Percentiles rank a stretch among this genome's conserved stretches.
Conservation (phyloP, 2,329 filamentous ascomycete species). For the Bipolaris victoriae region DNA sequence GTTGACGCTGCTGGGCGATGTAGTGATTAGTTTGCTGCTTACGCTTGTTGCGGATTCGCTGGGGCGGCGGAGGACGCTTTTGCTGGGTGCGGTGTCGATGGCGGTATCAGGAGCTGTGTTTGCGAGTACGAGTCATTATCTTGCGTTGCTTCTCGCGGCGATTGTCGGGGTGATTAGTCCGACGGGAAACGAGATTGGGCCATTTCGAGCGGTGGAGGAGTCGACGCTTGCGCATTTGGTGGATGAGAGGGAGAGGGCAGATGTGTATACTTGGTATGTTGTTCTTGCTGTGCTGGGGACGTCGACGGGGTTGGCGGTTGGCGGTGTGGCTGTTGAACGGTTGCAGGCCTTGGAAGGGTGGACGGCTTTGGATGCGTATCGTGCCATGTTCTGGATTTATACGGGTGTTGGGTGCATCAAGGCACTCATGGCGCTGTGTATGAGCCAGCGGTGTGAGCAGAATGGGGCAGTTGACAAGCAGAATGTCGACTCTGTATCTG, state of each 20-base stretch:
- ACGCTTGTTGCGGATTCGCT: slow-evolving; percentile 47
- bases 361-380: slow-evolving; percentile 48
- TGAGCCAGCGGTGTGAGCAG: slow-evolving; percentile 50
- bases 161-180: slow-evolving; percentile 50
- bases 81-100: slow-evolving; percentile 47
- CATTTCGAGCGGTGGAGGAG: slow-evolving; percentile 51
- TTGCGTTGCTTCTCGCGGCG: slow-evolving; percentile 41
- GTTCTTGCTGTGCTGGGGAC: slow-evolving; percentile 48
- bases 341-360: slow-evolving; percentile 43
- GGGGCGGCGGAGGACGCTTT: slow-evolving; percentile 42
- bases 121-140: slow-evolving; percentile 41
- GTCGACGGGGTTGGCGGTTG: slow-evolving; percentile 40
- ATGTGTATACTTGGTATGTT: slow-evolving; percentile 51
- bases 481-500: slow-evolving; percentile 10
- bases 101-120: slow-evolving; percentile 45
- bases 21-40: slow-evolving; percentile 44
- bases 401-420: slow-evolving; percentile 51
- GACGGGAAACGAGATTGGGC: slow-evolving; percentile 51
- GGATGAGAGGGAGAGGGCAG: slow-evolving; percentile 35
- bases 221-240: slow-evolving; percentile 47
- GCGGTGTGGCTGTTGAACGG: slow-evolving; percentile 48
- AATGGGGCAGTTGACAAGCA: slow-evolving; percentile 10
- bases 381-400: slow-evolving; percentile 53
- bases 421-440: slow-evolving; percentile 44
- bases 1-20: slow-evolving; percentile 49